Conservation (phyloP, 805 yeast genomes). For the Barnettozyma wickerhamii region DNA sequence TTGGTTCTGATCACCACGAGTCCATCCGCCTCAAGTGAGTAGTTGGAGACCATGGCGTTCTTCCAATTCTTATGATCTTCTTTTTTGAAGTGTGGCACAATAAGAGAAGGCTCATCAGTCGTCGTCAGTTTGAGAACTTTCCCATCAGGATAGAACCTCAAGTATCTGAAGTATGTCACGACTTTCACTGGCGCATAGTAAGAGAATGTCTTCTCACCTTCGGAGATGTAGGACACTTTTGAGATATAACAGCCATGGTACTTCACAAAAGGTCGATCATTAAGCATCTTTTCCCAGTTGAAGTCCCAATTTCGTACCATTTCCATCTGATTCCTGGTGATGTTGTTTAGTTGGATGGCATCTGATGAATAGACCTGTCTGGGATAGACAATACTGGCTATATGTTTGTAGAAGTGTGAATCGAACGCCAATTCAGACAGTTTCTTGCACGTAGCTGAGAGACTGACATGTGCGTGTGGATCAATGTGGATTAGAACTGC, state of each 20-base stretch:
- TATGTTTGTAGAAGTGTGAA: constrained; percentile 43
- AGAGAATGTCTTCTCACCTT: constrained; percentile 70
- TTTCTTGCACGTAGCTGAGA: constrained; percentile 55
- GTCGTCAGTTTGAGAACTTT: constrained; percentile 65
- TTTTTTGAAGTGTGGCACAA: constrained; percentile 52
- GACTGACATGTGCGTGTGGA: constrained; percentile 62
- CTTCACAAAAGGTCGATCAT: constrained; percentile 69
- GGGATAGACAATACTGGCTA: constrained; percentile 50
- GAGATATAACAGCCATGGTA: constrained; percentile 83
- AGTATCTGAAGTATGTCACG: constrained; percentile 84
- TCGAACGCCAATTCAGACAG: constrained; percentile 56
- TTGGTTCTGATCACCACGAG: constrained; percentile 51
- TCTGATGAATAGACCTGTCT: constrained; percentile 48
- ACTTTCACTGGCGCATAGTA: constrained; percentile 71
- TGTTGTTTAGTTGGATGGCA: constrained; percentile 33
- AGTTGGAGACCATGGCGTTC: constrained; percentile 31
- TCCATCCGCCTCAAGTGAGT: constrained; percentile 51
- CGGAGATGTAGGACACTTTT: constrained; percentile 76
- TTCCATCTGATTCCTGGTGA: constrained; percentile 28
- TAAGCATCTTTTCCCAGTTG: constrained; percentile 33
- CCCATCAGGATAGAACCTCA: constrained; percentile 79
- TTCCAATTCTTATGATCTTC: constrained; percentile 29
- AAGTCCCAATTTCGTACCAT: constrained; percentile 39
- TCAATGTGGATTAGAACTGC: constrained; percentile 40
- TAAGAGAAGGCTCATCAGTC: constrained; percentile 62